Base-by-base conservation (phyloP, 1,139 yeast genomes). In the Yamadazyma aaseri region DNA sequence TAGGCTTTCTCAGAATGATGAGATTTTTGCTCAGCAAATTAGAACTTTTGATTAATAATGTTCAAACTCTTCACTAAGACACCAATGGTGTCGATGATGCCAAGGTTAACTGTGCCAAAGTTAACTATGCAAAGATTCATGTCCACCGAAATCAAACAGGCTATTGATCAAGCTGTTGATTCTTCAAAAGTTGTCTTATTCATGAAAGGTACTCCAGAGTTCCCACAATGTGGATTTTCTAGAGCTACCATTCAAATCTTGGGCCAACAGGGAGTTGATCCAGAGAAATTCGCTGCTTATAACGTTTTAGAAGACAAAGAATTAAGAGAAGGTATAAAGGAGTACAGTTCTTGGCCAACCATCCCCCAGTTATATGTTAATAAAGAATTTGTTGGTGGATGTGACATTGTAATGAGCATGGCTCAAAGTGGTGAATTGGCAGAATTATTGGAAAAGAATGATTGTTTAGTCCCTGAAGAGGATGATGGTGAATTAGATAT, bases 261-360 rank as follows among this genome's bases (percentile, higher is more conserved):
- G 44, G 97, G 98, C 13, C 94, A 89, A 58, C 95, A 90, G 58
- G 98, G 98, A 38, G 97, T 94, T 20, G 97, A 94, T 60, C 98
- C 98, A 5, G 76, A 69, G 30, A 90, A 92, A 60, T 90, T 94
- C 63, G 97, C 97, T 30, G 98, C 98, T 23, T 94, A 85, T 64
- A 92, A 94, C 53, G 98, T 94, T 0, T 71, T 94, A 47, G 98
- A 92, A 60, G 98, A 94, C 57, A 79, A 85, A 3, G 97, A 92
- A 52, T 74, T 94, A 45, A 84, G 98, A 63, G 73, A 75, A 32
- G 98, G 97, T 13, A 87, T 92, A 55, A 94, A 94, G 65, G 98
- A 94, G 58, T 92, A 78, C 64, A 81, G 94, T 47, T 82, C 86
- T 45, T 94, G 98, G 98, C 96, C 96, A 39, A 86, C 96, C 8